phyloP scores from a whole-genome alignment of 1,139 yeast genomes.

The Citeromyces hawaiiensis region DNA sequence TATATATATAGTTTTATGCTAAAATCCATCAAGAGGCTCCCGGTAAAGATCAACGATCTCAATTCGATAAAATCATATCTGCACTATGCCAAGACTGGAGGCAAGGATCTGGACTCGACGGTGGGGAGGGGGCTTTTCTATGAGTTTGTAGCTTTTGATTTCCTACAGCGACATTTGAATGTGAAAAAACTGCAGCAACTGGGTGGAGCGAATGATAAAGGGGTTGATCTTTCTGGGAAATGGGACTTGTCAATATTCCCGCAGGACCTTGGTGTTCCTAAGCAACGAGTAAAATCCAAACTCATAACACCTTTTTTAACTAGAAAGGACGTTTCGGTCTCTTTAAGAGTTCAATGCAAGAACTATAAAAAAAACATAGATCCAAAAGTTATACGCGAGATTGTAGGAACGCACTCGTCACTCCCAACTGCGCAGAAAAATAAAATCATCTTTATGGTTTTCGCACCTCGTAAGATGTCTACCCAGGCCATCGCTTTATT shows the following conservation, averaged over 20 bases:
- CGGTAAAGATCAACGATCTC: slow-evolving; percentile 8
- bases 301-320: too few species aligned
- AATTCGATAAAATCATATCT: slow-evolving; percentile 17
- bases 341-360: too few species aligned
- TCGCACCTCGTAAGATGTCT: too few species aligned
- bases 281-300: too few species aligned
- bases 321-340: too few species aligned
- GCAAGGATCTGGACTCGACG: slow-evolving; percentile 24
- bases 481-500: too few species aligned
- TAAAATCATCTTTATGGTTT: too few species aligned
- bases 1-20: slow-evolving; percentile 4
- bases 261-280: too few species aligned
- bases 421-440: too few species aligned
- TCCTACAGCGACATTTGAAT: slow-evolving; percentile 25
- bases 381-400: too few species aligned
- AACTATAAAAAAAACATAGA: too few species aligned
- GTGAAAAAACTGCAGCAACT: slow-evolving; percentile 24
- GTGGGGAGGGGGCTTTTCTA: slow-evolving; percentile 60
- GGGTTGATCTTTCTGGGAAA: slow-evolving; percentile 52
- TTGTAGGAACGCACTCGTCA: too few species aligned
- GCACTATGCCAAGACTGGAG: slow-evolving; percentile 14
- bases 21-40: slow-evolving; percentile 11
- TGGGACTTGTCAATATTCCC: slow-evolving; percentile 31
- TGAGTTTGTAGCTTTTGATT: slow-evolving; percentile 41
- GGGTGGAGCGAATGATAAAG: slow-evolving; percentile 68